Percentiles rank a stretch among this genome's conserved stretches.
Evolutionary conservation across 179 eudicot species (phyloP).

Genomic region (Beta corolliflora): DNA sequence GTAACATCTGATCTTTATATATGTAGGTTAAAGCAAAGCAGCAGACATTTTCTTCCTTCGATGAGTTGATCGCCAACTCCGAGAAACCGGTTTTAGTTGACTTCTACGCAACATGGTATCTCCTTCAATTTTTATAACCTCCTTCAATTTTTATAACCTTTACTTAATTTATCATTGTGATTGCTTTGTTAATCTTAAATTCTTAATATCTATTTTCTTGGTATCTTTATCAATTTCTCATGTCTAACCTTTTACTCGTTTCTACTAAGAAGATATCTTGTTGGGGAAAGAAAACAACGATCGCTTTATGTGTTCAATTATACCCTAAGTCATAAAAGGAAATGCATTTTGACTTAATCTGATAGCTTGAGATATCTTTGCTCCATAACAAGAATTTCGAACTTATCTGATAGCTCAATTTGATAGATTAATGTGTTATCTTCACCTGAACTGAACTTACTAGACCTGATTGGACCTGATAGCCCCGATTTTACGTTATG

Average conservation of each 20-base stretch:
- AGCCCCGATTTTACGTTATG: too few relatives aligned
- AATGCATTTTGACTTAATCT: background rate
- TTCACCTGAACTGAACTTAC: too few relatives aligned
- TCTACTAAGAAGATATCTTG: background rate
- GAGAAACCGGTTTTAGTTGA: conserved; percentile 94
- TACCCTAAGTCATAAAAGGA: background rate
- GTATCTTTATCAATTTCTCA: background rate
- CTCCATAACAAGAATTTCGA: background rate
- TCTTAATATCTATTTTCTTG: background rate
- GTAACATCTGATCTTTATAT: conserved; percentile 1
- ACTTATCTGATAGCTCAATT: background rate
- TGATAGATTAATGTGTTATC: too few relatives aligned
- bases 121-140: too few relatives aligned
- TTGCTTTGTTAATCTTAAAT: background rate
- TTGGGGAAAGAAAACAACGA: background rate
- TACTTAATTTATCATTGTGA: background rate
- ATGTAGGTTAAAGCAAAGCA: conserved; percentile 74
- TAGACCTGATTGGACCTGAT: too few relatives aligned
- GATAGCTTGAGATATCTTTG: background rate
- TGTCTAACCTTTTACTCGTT: background rate
- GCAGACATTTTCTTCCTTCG: conserved; percentile 67
- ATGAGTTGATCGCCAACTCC: conserved; percentile 64
- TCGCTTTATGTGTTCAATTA: background rate
- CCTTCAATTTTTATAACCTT: conserved; percentile 6
- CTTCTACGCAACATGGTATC: conserved; percentile 92